Conservation (phyloP, 441 rosid genomes). For the Adansonia grandidieri region DNA sequence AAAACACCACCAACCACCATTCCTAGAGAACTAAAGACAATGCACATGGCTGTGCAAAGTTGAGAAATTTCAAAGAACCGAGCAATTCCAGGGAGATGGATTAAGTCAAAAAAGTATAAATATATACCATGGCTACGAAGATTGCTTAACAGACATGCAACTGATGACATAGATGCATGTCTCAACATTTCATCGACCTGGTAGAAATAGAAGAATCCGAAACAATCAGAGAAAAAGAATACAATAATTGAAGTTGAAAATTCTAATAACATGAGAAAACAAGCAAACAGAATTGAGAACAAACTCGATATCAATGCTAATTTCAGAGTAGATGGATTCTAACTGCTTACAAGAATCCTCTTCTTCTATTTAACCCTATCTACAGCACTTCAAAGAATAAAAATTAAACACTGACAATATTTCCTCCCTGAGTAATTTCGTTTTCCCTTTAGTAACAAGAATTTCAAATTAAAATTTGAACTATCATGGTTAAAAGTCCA, state of each 20-base stretch:
- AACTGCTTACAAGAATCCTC: neutral
- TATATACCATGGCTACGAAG: constrained; percentile 80
- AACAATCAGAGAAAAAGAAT: constrained; percentile 14
- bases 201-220: constrained; percentile 18
- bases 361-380: neutral
- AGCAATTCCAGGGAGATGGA: neutral
- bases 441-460: neutral
- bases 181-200: constrained; percentile 74
- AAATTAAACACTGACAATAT: neutral
- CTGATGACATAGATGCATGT: constrained; percentile 62
- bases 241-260: neutral
- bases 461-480: neutral
- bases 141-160: constrained; percentile 68
- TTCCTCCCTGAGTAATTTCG: neutral
- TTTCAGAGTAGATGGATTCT: neutral
- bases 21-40: neutral
- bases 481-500: neutral
- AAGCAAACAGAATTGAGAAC: neutral
- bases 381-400: neutral
- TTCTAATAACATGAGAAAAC: neutral
- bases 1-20: neutral
- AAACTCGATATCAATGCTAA: neutral
- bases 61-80: constrained; percentile 12
- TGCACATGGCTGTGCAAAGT: neutral
- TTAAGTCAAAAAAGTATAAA: neutral